A percentile compares a stretch with the other conserved stretches of the same genome.
Conservation (phyloP, 2,329 filamentous ascomycete species). For the Penicillium sp. region DNA sequence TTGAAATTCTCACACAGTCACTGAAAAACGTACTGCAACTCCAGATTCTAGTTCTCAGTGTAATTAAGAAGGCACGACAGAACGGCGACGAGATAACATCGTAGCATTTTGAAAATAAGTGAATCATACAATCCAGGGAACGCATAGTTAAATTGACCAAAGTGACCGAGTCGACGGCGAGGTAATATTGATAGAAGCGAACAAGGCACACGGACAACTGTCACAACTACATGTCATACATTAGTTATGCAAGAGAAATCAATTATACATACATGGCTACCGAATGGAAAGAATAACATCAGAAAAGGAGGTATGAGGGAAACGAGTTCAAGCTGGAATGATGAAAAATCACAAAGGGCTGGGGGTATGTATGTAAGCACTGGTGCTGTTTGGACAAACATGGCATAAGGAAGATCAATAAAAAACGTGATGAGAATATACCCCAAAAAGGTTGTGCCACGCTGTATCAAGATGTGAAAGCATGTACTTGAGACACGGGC, state of each 20-base stretch:
- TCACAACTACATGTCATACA: background rate
- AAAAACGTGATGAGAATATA: background rate
- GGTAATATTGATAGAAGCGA: no score
- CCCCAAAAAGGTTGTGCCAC: background rate
- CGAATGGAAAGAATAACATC: background rate
- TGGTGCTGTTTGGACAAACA: background rate
- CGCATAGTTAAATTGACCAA: no score
- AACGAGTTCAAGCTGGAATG: background rate
- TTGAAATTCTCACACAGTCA: background rate
- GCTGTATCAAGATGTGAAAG: background rate
- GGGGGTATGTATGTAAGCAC: background rate
- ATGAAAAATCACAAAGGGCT: background rate
- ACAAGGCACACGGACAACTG: no score
- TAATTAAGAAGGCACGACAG: no score
- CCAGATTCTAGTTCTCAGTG: background rate
- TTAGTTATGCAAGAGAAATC: constrained; percentile 2
- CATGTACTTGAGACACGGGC: background rate
- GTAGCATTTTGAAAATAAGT: no score
- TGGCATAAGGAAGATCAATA: background rate
- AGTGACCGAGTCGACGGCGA: no score
- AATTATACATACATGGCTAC: constrained; percentile 16
- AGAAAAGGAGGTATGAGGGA: constrained; percentile 1
- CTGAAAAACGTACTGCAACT: background rate
- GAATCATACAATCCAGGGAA: no score
- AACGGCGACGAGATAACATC: no score